Conservation (phyloP, 2,329 filamentous ascomycete species). For the Pseudogymnoascus sp. region DNA sequence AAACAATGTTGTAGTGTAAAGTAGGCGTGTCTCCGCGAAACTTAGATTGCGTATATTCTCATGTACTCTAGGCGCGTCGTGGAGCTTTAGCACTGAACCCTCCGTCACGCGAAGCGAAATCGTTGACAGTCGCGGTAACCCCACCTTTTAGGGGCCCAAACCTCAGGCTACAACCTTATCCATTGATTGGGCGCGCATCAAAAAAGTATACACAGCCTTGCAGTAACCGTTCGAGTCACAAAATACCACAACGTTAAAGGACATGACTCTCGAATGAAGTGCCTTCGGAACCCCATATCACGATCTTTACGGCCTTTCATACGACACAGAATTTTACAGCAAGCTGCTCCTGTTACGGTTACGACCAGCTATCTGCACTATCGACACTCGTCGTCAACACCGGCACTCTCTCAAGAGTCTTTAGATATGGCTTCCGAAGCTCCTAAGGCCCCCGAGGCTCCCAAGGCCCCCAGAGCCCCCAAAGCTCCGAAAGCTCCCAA, state of each 20-base stretch:
- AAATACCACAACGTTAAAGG: background rate
- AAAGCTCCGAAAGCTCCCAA: conserved; percentile 37
- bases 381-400: background rate
- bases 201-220: conserved; percentile 6
- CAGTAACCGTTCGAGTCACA: background rate
- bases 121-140: conserved; percentile 8
- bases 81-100: conserved; percentile 6
- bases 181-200: background rate
- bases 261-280: conserved; percentile 7
- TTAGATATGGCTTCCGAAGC: conserved; percentile 2
- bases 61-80: conserved; percentile 8
- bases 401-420: background rate
- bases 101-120: conserved; percentile 8
- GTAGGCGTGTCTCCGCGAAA: background rate
- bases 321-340: background rate
- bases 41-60: conserved; percentile 5
- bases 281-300: background rate
- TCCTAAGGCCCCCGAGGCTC: background rate
- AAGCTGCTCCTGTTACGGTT: background rate
- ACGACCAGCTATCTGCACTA: background rate
- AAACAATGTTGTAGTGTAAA: conserved; percentile 5
- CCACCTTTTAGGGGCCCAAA: conserved; percentile 8
- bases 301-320: conserved; percentile 11
- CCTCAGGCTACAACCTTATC: conserved; percentile 9
- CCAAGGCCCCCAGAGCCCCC: background rate